Conservation (phyloP, 2,329 filamentous ascomycete species). For the Ophiocordyceps sinensis region DNA sequence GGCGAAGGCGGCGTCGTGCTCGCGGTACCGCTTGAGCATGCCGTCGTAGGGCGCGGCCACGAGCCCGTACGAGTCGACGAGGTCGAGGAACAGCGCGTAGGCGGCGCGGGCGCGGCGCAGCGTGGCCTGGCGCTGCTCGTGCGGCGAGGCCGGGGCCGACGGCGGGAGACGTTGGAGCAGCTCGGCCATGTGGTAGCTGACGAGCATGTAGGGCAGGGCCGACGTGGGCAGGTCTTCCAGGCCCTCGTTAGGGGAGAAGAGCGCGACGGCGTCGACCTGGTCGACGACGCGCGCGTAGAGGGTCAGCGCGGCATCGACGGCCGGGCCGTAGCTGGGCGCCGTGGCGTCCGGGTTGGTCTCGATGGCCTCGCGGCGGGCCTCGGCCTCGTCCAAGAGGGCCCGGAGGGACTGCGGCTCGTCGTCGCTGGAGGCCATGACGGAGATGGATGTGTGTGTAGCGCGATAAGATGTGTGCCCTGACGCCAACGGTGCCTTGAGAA, state of each 20-base stretch:
- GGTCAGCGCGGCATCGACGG: slow-evolving; percentile 48
- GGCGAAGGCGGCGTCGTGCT: slow-evolving; percentile 58
- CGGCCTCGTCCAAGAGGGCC: slow-evolving; percentile 23
- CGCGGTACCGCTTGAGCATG: slow-evolving; percentile 58
- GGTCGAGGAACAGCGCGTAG: slow-evolving; percentile 67
- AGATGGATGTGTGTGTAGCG: no score
- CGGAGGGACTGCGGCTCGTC: slow-evolving; percentile 30
- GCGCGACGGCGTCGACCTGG: slow-evolving; percentile 53
- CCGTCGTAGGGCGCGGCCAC: slow-evolving; percentile 49
- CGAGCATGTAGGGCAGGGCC: slow-evolving; percentile 74
- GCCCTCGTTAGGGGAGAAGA: slow-evolving; percentile 86
- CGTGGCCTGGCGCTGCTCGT: slow-evolving; percentile 41
- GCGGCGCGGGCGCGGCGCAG: slow-evolving; percentile 50
- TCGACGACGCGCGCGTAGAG: slow-evolving; percentile 60
- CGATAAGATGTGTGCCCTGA: no score
- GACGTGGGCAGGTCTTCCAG: slow-evolving; percentile 74
- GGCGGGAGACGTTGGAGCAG: slow-evolving; percentile 41
- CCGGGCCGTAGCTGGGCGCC: not conserved
- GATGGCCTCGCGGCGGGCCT: slow-evolving; percentile 37
- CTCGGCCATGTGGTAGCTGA: slow-evolving; percentile 68
- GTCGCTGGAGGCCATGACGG: not conserved
- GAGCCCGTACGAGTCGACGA: slow-evolving; percentile 66
- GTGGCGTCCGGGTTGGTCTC: slow-evolving; percentile 24
- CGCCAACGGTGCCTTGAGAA: no score
- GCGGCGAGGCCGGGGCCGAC: slow-evolving; percentile 18